Conservation (phyloP, 2,329 filamentous ascomycete genomes). For the Ceratocystiopsis minuta region DNA sequence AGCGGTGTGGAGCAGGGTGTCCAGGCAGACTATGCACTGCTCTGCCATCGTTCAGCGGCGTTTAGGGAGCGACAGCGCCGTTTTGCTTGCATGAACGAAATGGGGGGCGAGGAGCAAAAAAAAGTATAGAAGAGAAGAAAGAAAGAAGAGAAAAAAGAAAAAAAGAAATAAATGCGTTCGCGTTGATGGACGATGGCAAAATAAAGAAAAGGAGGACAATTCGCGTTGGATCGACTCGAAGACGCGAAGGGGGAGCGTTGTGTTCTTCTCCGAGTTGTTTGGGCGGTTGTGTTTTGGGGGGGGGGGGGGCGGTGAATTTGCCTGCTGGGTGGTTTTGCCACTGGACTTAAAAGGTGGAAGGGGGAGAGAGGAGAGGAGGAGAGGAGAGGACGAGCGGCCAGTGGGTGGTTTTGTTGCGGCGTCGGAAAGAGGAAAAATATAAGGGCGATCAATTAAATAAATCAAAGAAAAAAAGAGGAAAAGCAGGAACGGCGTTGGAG, state of each 20-base stretch:
- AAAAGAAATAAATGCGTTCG: neutral
- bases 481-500: too few relatives aligned
- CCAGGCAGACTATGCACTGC: constrained; percentile 54
- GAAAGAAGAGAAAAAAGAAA: neutral
- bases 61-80: constrained; percentile 3
- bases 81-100: constrained; percentile 8
- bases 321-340: too few relatives aligned
- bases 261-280: too few relatives aligned
- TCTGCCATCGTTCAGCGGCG: constrained; percentile 28
- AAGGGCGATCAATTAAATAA: neutral
- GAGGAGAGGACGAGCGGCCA: neutral
- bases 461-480: constrained; percentile 2
- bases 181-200: too few relatives aligned
- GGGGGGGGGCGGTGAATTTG: too few relatives aligned
- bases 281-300: too few relatives aligned
- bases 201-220: too few relatives aligned
- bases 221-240: too few relatives aligned
- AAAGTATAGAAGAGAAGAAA: neutral
- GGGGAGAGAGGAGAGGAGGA: neutral
- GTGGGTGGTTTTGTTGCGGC: too few relatives aligned
- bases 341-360: neutral
- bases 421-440: constrained; percentile 9
- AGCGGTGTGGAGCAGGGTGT: constrained; percentile 27
- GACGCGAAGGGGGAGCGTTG: too few relatives aligned
- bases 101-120: neutral